These are phyloP conservation scores for Mariannaea sp. DNA, from an alignment of 2,329 filamentous ascomycete genomes.

Conservation along the genomic window DNA sequence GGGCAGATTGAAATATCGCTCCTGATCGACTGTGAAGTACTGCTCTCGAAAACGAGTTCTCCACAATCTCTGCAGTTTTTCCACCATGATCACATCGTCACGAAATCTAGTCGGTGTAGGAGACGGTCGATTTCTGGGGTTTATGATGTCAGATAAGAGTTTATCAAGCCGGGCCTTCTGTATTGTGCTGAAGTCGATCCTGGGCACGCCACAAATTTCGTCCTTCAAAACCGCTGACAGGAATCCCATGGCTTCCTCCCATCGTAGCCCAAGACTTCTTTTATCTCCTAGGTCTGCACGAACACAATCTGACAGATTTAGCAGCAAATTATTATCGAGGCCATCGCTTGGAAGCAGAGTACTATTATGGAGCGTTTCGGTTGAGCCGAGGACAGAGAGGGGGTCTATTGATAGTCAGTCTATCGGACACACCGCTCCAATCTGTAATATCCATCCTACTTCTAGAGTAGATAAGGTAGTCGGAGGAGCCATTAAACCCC, in stretches of 20 bases:
- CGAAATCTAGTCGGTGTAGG: slow-evolving; percentile 40
- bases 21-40: slow-evolving; percentile 53
- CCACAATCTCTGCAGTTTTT: slow-evolving; percentile 51
- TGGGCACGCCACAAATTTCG: slow-evolving; percentile 42
- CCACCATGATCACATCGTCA: slow-evolving; percentile 44
- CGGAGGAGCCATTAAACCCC: slow-evolving; percentile 23
- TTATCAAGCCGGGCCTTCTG: slow-evolving; percentile 49
- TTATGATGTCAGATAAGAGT: slow-evolving; percentile 49
- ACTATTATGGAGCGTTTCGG: slow-evolving; percentile 7
- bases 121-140: slow-evolving; percentile 36
- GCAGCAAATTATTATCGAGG: slow-evolving; percentile 28
- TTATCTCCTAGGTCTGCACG: slow-evolving; percentile 43
- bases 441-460: slow-evolving; percentile 15
- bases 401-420: slow-evolving; percentile 28
- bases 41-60: slow-evolving; percentile 49
- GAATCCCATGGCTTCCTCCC: slow-evolving; percentile 46
- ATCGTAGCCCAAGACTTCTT: slow-evolving; percentile 40
- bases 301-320: slow-evolving; percentile 50
- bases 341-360: slow-evolving; percentile 3
- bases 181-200: slow-evolving; percentile 48
- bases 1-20: slow-evolving; percentile 45
- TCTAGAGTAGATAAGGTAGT: slow-evolving; percentile 24
- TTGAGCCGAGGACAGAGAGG: slow-evolving; percentile 21
- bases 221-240: slow-evolving; percentile 46
- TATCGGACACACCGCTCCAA: not conserved